Evolutionary conservation across 75 land plant species (phyloP).

Genomic region (Cryptomeria japonica): DNA sequence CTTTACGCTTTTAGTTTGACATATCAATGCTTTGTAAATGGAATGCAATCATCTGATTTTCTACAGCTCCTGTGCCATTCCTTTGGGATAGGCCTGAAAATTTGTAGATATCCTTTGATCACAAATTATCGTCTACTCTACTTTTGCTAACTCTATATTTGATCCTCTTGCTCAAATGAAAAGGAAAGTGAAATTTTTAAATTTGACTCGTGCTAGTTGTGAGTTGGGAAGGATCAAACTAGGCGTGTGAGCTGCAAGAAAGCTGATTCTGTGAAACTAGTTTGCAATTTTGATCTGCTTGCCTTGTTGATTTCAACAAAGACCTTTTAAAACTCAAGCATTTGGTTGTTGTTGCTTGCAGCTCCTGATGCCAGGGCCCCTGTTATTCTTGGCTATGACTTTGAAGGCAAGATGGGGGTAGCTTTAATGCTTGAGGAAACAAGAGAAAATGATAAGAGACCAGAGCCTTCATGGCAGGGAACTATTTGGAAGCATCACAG

Average conservation of each 20-base stretch:
- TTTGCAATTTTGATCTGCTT: not conserved
- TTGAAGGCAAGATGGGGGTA: constrained; percentile 25
- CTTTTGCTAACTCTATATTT: no score
- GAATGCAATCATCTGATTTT: no score
- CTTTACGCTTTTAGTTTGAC: no score
- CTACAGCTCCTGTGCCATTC: no score
- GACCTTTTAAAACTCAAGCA: not conserved
- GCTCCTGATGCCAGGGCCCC: constrained; percentile 27
- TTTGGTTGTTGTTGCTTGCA: constrained; percentile 9
- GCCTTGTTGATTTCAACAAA: not conserved
- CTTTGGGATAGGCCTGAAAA: no score
- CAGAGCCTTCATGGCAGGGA: constrained; percentile 39
- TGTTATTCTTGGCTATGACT: constrained; percentile 41
- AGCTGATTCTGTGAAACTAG: not conserved
- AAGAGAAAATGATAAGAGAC: constrained; percentile 26
- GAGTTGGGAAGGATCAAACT: no score
- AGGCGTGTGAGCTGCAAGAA: not conserved
- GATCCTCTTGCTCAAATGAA: not conserved
- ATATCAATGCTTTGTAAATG: no score
- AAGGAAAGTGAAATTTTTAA: no score
- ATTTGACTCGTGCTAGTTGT: no score
- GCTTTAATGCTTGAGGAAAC: constrained; percentile 44
- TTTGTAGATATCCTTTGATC: not conserved
- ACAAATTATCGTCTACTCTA: not conserved
- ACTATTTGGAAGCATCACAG: constrained; percentile 38